Evolutionary conservation across 2,329 filamentous ascomycete species (phyloP), one percentile per base, ranked within the genome.

Genomic region (Cladophialophora chaetospira): DNA sequence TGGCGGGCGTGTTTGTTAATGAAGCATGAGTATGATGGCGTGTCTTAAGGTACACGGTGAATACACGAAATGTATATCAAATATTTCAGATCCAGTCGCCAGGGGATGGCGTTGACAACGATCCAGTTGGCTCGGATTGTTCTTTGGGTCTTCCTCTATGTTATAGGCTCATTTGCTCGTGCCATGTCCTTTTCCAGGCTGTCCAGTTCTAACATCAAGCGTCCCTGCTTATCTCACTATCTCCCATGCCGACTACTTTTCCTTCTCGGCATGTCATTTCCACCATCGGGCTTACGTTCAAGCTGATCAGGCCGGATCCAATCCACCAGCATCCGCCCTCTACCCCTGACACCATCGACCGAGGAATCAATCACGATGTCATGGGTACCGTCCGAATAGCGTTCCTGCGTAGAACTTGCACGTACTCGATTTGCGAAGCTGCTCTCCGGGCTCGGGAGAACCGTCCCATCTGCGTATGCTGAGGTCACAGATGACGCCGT

Each of bases 1-100:
- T 96, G 91, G 91, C 91, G 50, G 90, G 90, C 62, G 86, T 96
- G 51, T 96, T 92, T 86, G 91, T 96, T 57, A 44, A 44, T 28
- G 42, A 44, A 23, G 19, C 23, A 44, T 44, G 26, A 44, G 23
- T 21, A n/a, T n/a, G n/a, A n/a, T n/a, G n/a, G n/a, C n/a, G n/a
- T n/a, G n/a, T n/a, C n/a, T n/a, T n/a, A n/a, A n/a, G n/a, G n/a
- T n/a, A n/a, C n/a, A n/a, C n/a, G n/a, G n/a, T n/a, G n/a, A n/a
- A n/a, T n/a, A n/a, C n/a, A n/a, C n/a, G n/a, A n/a, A n/a, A n/a
- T n/a, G n/a, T n/a, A n/a, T n/a, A n/a, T n/a, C n/a, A n/a, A n/a
- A n/a, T n/a, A n/a, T n/a, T n/a, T n/a, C n/a, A n/a, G n/a, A n/a
- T n/a, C n/a, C n/a, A n/a, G n/a, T n/a, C n/a, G n/a, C n/a, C n/a